These are phyloP conservation scores for Acrocalymma vagum DNA, from an alignment of 2,329 filamentous ascomycete species.

Conservation along the genomic window DNA sequence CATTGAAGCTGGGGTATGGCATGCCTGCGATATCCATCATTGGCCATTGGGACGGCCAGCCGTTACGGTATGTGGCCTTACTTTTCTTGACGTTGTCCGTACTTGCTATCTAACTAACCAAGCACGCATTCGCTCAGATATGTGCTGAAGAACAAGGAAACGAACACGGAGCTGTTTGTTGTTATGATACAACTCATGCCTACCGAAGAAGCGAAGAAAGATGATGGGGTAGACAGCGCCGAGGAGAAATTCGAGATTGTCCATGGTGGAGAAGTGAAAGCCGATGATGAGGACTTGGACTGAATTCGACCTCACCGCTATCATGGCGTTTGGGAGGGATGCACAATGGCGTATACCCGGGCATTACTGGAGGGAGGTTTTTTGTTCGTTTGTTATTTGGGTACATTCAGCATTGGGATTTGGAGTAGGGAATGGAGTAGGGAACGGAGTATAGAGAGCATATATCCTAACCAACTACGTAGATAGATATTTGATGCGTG, in stretches of 20 bases:
- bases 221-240: conserved; percentile 26
- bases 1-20: conserved; percentile 61
- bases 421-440: conserved; percentile 24
- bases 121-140: conserved; percentile 90
- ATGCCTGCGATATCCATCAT: conserved; percentile 80
- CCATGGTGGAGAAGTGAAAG: conserved; percentile 19
- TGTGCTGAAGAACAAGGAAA: conserved; percentile 82
- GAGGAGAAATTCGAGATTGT: conserved; percentile 34
- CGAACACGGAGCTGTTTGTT: conserved; percentile 79
- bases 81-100: conserved; percentile 13
- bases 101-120: conserved; percentile 51
- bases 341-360: too few species aligned
- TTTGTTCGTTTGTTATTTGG: too few species aligned
- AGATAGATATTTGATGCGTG: too few species aligned
- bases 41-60: conserved; percentile 82
- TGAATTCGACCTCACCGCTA: too few species aligned
- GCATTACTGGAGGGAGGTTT: too few species aligned
- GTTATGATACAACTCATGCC: conserved; percentile 81
- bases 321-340: too few species aligned
- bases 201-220: conserved; percentile 62
- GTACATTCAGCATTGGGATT: conserved; percentile 21
- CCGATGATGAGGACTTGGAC: conserved; percentile 31
- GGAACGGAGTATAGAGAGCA: too few species aligned
- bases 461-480: too few species aligned
- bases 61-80: conserved; percentile 65